phyloP scores from a whole-genome alignment of 352 stramenopile genomes.

The Globisporangium yorkense region DNA sequence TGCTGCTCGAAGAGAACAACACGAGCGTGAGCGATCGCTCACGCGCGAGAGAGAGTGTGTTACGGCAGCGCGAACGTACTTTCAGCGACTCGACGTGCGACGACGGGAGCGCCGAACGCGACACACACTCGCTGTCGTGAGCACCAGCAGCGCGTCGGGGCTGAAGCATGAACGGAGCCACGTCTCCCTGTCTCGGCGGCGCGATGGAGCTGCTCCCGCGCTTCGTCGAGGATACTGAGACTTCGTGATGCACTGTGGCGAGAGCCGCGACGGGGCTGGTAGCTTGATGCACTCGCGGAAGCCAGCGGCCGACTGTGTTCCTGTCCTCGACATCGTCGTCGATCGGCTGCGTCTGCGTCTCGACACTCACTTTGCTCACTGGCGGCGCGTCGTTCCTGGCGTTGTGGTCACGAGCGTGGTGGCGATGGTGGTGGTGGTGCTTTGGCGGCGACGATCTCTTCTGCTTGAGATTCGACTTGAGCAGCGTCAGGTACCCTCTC shows the following conservation, averaged over 20 bases:
- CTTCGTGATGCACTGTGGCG: neutral
- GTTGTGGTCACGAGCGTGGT: neutral
- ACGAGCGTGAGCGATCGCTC: neutral
- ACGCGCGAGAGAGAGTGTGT: neutral
- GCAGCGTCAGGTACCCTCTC: constrained; percentile 31
- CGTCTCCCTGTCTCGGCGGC: neutral
- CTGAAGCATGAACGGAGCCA: constrained; percentile 9
- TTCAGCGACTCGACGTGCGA: neutral
- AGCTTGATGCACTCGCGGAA: neutral
- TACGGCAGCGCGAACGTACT: neutral
- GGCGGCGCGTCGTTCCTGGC: neutral
- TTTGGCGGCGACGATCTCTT: constrained; percentile 23
- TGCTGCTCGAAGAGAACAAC: neutral
- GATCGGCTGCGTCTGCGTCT: neutral
- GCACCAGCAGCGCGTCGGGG: neutral
- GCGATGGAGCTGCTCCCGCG: constrained; percentile 1
- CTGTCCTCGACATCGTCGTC: neutral
- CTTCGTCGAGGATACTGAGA: neutral
- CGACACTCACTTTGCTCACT: neutral
- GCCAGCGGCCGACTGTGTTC: neutral
- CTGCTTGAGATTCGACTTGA: constrained; percentile 27
- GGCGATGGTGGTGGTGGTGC: neutral
- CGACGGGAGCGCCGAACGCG: neutral
- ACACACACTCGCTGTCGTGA: neutral
- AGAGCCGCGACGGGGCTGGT: neutral